Conservation (phyloP, 176 grass and related monocot genomes). For the Phragmites australis region DNA sequence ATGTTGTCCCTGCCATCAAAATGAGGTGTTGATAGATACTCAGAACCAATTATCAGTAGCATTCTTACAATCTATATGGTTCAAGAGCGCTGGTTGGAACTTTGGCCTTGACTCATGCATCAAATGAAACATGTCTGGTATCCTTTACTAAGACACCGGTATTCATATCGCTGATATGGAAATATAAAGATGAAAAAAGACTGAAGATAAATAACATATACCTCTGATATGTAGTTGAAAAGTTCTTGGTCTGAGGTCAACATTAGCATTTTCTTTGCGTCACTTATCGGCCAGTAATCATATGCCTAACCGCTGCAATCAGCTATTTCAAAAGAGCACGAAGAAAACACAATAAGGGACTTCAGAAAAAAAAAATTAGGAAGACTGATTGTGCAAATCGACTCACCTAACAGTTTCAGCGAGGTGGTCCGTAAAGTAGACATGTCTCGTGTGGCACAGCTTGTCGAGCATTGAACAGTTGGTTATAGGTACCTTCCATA, state of each 20-base stretch:
- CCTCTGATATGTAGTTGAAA: conserved; percentile 75
- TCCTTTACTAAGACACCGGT: neutral
- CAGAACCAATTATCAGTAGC: neutral
- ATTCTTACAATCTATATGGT: neutral
- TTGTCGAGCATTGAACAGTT: conserved; percentile 41
- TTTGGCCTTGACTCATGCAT: neutral
- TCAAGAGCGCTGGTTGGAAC: neutral
- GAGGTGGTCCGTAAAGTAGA: conserved; percentile 77
- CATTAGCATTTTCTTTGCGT: conserved; percentile 70
- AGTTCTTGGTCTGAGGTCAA: conserved; percentile 72
- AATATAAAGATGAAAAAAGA: neutral
- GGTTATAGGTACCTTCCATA: conserved; percentile 79
- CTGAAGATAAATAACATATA: conserved; percentile 15
- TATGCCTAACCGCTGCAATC: conserved; percentile 76
- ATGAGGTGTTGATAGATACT: neutral
- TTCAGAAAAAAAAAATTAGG: conserved; percentile 7
- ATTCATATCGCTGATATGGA: neutral
- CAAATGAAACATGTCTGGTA: neutral
- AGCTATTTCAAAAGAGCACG: conserved; percentile 50
- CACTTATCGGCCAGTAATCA: conserved; percentile 63
- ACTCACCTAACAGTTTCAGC: conserved; percentile 64
- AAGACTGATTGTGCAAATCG: neutral
- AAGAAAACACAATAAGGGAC: conserved; percentile 8
- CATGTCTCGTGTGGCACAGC: conserved; percentile 66
- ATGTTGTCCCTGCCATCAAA: conserved; percentile 56